A percentile compares a stretch with the other conserved stretches of the same genome.
Conservation (phyloP, 768 basidiomycete species). For the Amanita muscaria region DNA sequence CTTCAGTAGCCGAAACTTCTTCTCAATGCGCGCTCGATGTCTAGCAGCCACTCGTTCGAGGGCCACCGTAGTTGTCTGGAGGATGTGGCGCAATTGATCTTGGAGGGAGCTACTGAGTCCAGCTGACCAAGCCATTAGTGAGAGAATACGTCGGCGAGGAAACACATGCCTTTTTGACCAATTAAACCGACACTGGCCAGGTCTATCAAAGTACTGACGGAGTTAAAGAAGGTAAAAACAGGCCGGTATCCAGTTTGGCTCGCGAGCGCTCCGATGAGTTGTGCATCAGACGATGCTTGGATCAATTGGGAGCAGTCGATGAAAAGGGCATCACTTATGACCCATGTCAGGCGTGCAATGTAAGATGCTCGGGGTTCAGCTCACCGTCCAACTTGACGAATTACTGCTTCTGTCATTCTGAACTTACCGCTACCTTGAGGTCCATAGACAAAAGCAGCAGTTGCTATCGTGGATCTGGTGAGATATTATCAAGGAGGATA, state of each 20-base stretch:
- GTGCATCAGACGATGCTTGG: constrained; percentile 59
- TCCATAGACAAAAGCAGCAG: constrained; percentile 71
- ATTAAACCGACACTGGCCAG: constrained; percentile 91
- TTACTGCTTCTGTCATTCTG: constrained; percentile 42
- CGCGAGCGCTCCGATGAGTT: constrained; percentile 62
- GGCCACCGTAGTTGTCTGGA: constrained; percentile 67
- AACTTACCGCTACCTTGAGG: constrained; percentile 80
- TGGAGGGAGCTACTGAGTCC: constrained; percentile 73
- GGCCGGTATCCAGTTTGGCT: constrained; percentile 85
- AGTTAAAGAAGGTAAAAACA: constrained; percentile 77
- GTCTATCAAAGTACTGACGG: constrained; percentile 76
- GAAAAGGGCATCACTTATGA: constrained; percentile 53
- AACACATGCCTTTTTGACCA: constrained; percentile 75
- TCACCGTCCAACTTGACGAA: constrained; percentile 48
- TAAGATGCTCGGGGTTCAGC: constrained; percentile 8
- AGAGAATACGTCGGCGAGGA: neutral
- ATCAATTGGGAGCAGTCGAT: constrained; percentile 79
- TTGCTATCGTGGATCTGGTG: constrained; percentile 31
- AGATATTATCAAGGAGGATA: neutral
- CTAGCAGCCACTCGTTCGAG: constrained; percentile 55
- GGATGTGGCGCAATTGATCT: constrained; percentile 78
- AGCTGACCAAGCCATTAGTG: constrained; percentile 34
- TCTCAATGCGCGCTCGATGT: constrained; percentile 35
- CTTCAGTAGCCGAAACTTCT: constrained; percentile 28
- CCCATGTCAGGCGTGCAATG: neutral